Evolutionary conservation across 192 early-diverging fungal genomes (phyloP), one percentile per base, ranked within the genome.

Genomic region (Geosiphon pyriformis): DNA sequence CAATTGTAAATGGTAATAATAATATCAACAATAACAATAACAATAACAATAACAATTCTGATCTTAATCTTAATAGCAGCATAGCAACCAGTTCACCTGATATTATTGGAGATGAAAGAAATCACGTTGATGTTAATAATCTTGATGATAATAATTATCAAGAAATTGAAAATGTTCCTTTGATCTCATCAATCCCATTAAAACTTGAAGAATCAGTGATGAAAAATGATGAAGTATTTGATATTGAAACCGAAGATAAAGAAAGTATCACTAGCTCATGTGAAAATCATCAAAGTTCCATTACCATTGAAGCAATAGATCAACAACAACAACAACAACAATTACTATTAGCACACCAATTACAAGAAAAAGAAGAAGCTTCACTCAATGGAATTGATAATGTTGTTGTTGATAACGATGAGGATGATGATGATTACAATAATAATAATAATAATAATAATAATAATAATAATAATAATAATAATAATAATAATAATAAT

Each of bases 261-360:
- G 65, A 42, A 57, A 67, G 54, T 57, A n/a, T 46, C 8, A 32
- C 53, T 31, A 67, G 54, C 54, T 65, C 64, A 29, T 20, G 23
- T 7, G 49, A 23, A 27, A 65, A 51, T 55, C 11, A 32, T 29
- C 27, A 37, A 30, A 66, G 64, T 66, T 25, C 34, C 10, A 57
- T n/a, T 22, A 67, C 53, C 4, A n/a, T 47, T 34, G 61, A 23
- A 0, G 50, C 64, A 20, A 30, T 64, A 51, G n/a, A n/a, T n/a
- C 46, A 26, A 31, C 61, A 32, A 64, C 30, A 17, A n/a, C 47
- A n/a, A 15, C 61, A 29, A 63, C 61, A 47, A 61, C 2, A 20
- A 63, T n/a, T n/a, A n/a, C n/a, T n/a, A n/a, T n/a, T n/a, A n/a
- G 6, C 20, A 12, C 52, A 54, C 8, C 52, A 54, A 12, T 20